These are phyloP conservation scores for Cantharellus cinnabarinus DNA, from an alignment of 768 basidiomycete species.

Conservation along the genomic window DNA sequence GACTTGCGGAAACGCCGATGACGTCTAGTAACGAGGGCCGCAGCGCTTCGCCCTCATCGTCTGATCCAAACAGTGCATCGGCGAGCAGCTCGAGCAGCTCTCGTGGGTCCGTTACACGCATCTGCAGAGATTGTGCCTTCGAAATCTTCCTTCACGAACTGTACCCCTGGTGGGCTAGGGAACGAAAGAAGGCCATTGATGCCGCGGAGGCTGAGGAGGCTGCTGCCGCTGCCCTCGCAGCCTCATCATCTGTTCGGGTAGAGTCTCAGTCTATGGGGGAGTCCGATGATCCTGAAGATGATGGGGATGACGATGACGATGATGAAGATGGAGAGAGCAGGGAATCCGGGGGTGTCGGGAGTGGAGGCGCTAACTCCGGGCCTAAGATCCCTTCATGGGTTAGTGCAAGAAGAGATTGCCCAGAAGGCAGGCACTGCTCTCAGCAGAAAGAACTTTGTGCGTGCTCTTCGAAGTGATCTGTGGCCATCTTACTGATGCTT, in stretches of 20 bases:
- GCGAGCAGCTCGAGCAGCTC: no score
- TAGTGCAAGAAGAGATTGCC: background rate
- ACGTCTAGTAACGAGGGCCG: background rate
- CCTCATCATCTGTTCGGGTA: background rate
- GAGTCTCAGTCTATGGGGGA: background rate
- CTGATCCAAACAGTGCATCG: background rate
- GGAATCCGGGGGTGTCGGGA: background rate
- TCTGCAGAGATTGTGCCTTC: constrained; percentile 1
- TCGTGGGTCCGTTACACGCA: background rate
- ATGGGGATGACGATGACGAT: constrained; percentile 1
- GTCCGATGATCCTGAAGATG: background rate
- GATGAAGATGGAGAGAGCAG: background rate
- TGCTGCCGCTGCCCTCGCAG: background rate
- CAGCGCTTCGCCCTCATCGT: background rate
- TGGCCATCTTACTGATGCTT: no score
- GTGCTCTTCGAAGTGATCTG: background rate
- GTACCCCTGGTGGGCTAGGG: constrained; percentile 4
- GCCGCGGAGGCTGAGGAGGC: background rate
- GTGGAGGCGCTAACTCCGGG: background rate
- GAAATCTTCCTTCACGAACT: constrained; percentile 4
- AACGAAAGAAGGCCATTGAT: background rate
- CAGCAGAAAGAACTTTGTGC: background rate
- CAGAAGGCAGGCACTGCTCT: constrained; percentile 1
- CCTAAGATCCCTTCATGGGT: constrained; percentile 1
- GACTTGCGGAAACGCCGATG: no score